Evolutionary conservation across 805 yeast genomes (phyloP), one percentile per base, ranked within the genome.

Genomic region (Lachancea sp.): DNA sequence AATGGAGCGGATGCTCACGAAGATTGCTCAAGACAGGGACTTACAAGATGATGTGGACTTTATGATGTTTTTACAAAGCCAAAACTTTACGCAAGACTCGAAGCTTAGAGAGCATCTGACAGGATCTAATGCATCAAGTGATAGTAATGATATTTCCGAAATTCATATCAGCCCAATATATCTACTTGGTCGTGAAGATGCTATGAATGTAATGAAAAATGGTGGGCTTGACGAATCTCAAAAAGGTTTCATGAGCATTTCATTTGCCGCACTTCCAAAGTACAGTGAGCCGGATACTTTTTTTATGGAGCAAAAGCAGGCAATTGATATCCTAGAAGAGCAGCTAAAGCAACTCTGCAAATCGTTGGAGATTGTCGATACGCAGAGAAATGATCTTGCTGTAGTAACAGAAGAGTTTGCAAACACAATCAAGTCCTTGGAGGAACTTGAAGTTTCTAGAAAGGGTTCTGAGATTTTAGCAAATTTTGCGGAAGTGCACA

Each of bases 1-100:
- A 4, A 69, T 92, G 55, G 96, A 90, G 56, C 78, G 72, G 51
- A 92, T 92, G 98, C 70, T 92, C 44, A 64, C 61, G 26, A 83
- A 83, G 55, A 80, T 86, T n/a, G 68, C 84, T 5, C 62, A 62
- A 25, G 77, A 74, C 45, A 68, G 75, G 0, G 54, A 55, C 1
- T 65, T 92, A 34, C 80, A 79, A 47, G 69, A 67, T 26, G 97
- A 92, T 60, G 67, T 71, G 1, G 97, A 87, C 56, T 83, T 88
- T 45, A 63, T 78, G 24, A 70, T 85, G 64, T 92, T 92, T 56
- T 65, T 92, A 51, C 81, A 82, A 37, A 77, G 87, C 47, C 80
- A 77, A 20, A 74, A 84, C 47, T 86, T 92, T 54, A 49, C 69
- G 2, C 70, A 68, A 43, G 89, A 81, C 42, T 72, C 89, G 2